phyloP scores from a whole-genome alignment of 257 asterid genomes.

The Vinca minor region DNA sequence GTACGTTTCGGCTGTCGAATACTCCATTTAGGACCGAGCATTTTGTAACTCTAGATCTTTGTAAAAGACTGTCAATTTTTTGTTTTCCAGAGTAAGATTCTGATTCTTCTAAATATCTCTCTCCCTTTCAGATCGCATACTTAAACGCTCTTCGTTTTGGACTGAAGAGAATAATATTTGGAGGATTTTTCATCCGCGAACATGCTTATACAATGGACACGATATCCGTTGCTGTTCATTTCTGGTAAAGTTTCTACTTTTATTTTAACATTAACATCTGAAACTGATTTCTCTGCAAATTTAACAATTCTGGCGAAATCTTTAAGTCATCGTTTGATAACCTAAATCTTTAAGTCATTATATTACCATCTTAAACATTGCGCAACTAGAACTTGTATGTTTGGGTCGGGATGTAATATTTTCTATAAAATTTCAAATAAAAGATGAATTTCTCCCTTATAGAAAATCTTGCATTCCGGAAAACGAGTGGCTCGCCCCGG shows the following conservation, averaged over 20 bases:
- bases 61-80: neutral
- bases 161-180: conserved; percentile 75
- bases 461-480: too few species aligned
- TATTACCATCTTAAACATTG: too few species aligned
- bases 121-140: conserved; percentile 71
- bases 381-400: too few species aligned
- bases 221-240: conserved; percentile 78
- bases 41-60: neutral
- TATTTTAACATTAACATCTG: neutral
- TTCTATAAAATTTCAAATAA: too few species aligned
- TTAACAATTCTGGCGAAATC: neutral
- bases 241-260: conserved; percentile 47
- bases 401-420: too few species aligned
- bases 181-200: conserved; percentile 86
- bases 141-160: conserved; percentile 77
- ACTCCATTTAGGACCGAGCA: neutral
- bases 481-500: too few species aligned
- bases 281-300: neutral
- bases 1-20: neutral
- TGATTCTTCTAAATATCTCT: conserved; percentile 10
- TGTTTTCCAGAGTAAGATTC: neutral
- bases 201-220: conserved; percentile 97
- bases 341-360: too few species aligned
- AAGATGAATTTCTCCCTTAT: too few species aligned
- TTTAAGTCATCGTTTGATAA: too few species aligned